These are phyloP conservation scores for Thermochaetoides thermophila DNA, from an alignment of 495 filamentous ascomycete genomes.

Conservation along the genomic window DNA sequence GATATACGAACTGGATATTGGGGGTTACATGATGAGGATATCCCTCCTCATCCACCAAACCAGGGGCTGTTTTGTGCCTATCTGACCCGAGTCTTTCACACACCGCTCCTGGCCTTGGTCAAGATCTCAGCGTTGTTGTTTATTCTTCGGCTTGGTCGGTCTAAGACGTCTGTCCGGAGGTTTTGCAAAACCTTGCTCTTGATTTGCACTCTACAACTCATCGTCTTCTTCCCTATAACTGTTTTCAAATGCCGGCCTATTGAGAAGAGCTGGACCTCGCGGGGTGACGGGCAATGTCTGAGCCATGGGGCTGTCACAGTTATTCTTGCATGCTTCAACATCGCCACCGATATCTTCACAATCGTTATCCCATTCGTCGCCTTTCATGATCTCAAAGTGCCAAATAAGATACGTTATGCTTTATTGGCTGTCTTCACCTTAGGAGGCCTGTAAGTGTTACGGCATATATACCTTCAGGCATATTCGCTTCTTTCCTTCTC, in stretches of 20 bases:
- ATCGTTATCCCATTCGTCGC: constrained; percentile 30
- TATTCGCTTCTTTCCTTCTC: too few relatives aligned
- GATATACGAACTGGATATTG: constrained; percentile 27
- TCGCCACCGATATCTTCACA: constrained; percentile 34
- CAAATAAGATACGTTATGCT: constrained; percentile 25
- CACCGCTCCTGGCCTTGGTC: constrained; percentile 42
- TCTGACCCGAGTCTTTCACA: constrained; percentile 42
- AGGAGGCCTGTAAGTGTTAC: constrained; percentile 27
- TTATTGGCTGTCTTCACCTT: constrained; percentile 31
- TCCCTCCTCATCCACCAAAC: constrained; percentile 22
- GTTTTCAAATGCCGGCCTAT: constrained; percentile 41
- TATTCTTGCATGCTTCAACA: constrained; percentile 30
- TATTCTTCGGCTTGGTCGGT: constrained; percentile 32
- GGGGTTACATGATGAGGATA: constrained; percentile 31
- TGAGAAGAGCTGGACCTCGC: too few relatives aligned
- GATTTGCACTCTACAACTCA: constrained; percentile 32
- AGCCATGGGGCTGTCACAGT: too few relatives aligned
- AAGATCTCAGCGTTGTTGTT: constrained; percentile 43
- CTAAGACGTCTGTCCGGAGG: constrained; percentile 23
- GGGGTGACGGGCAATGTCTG: too few relatives aligned
- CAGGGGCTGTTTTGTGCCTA: constrained; percentile 29
- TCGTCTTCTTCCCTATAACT: constrained; percentile 36
- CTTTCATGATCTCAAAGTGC: constrained; percentile 30
- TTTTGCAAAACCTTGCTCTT: constrained; percentile 29
- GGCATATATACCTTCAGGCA: not conserved